These are phyloP conservation scores for Aspergillus fischeri DNA, from an alignment of 2,329 filamentous ascomycete genomes.

Conservation along the genomic window DNA sequence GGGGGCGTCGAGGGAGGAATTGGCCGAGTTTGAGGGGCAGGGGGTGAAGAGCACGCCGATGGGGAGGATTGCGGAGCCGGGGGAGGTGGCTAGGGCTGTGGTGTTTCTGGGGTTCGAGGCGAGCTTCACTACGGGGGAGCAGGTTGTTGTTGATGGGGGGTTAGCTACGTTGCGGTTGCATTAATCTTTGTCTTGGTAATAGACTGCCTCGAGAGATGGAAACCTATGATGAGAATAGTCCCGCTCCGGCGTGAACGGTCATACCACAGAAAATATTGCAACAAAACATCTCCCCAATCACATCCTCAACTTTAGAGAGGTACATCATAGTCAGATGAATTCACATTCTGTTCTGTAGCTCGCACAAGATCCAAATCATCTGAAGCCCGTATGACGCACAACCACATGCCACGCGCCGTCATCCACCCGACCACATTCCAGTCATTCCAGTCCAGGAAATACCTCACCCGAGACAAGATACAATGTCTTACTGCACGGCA, in stretches of 20 bases:
- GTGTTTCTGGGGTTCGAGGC: slow-evolving; percentile 9
- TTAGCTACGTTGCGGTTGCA: slow-evolving; percentile 1
- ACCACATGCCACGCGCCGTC: no score
- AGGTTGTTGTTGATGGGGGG: slow-evolving; percentile 8
- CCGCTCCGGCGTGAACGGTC: no score
- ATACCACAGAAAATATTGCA: no score
- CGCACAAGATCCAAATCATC: no score
- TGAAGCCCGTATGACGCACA: no score
- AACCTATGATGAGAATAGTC: no score
- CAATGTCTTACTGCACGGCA: no score
- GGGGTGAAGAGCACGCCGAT: slow-evolving; percentile 4
- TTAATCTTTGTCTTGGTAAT: neutral
- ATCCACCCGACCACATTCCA: no score
- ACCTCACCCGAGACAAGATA: neutral
- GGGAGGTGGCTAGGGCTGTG: slow-evolving; percentile 5
- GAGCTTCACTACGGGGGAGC: slow-evolving; percentile 7
- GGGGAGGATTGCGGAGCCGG: slow-evolving; percentile 1
- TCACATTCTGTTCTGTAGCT: no score
- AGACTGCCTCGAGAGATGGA: neutral
- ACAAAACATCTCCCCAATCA: no score
- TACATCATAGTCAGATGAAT: no score
- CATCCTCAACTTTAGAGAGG: no score
- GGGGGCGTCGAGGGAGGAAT: slow-evolving; percentile 3
- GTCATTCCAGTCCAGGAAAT: neutral
- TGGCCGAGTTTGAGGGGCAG: slow-evolving; percentile 5